These are phyloP conservation scores for Brettanomyces anomalus DNA, from an alignment of 805 yeast genomes.

Conservation along the genomic window DNA sequence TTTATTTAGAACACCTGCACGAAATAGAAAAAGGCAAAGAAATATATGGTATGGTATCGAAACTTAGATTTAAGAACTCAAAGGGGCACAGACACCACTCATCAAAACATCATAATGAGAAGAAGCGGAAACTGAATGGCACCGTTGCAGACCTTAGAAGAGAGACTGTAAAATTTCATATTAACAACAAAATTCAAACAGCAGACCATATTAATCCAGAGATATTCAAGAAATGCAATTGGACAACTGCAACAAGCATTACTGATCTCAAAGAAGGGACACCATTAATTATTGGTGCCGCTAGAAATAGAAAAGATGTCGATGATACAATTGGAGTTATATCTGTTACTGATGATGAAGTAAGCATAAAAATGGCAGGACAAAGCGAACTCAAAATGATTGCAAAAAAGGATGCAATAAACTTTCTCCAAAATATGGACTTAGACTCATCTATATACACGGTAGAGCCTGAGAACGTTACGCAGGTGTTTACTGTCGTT, in stretches of 20 bases:
- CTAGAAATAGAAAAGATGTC: background rate
- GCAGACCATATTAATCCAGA: conserved; percentile 12
- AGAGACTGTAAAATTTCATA: conserved; percentile 9
- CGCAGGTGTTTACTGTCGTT: conserved; percentile 21
- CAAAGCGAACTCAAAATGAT: conserved; percentile 3
- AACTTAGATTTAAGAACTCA: conserved; percentile 25
- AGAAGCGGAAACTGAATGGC: conserved; percentile 1
- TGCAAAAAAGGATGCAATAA: background rate
- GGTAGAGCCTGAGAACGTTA: conserved; percentile 18
- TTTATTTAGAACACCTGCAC: no score
- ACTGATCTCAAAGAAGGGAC: conserved; percentile 16
- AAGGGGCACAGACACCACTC: conserved; percentile 12
- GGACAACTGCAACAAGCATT: conserved; percentile 19
- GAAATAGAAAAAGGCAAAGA: no score
- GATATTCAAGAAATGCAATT: conserved; percentile 14
- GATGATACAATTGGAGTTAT: conserved; percentile 11
- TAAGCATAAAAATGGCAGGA: conserved; percentile 6
- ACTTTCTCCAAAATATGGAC: background rate
- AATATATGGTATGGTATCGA: conserved; percentile 21
- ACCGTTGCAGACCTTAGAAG: background rate
- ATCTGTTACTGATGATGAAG: conserved; percentile 7
- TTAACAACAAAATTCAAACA: conserved; percentile 16
- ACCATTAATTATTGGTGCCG: conserved; percentile 15
- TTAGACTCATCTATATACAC: conserved; percentile 1
- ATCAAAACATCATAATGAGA: conserved; percentile 1